Conservation (phyloP, 805 yeast genomes). For the Hanseniaspora vineae region DNA sequence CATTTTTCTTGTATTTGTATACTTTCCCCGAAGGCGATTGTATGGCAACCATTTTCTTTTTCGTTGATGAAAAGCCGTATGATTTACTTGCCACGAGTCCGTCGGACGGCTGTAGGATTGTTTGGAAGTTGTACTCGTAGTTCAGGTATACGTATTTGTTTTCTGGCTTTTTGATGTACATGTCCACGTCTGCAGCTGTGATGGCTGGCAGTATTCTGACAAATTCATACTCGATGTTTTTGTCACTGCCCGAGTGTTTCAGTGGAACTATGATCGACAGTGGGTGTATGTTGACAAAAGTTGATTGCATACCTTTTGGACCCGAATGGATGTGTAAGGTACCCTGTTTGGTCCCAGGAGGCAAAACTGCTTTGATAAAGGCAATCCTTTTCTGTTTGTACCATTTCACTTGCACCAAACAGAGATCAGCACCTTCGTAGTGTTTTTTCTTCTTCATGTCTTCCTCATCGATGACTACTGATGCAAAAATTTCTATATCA, state of each 20-base stretch:
- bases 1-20: slow-evolving; percentile 41
- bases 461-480: slow-evolving; percentile 31
- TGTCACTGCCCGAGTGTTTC: slow-evolving; percentile 49
- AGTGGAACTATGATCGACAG: slow-evolving; percentile 64
- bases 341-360: slow-evolving; percentile 57
- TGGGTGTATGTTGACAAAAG: slow-evolving; percentile 48
- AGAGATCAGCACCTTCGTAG: slow-evolving; percentile 27
- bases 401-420: slow-evolving; percentile 75
- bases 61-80: slow-evolving; percentile 17
- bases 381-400: slow-evolving; percentile 49
- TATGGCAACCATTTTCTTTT: slow-evolving; percentile 44
- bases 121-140: slow-evolving; percentile 50
- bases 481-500: slow-evolving; percentile 54
- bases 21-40: slow-evolving; percentile 81
- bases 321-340: slow-evolving; percentile 67
- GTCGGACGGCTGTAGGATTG: slow-evolving; percentile 49
- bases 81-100: slow-evolving; percentile 26
- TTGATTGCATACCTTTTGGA: slow-evolving; percentile 42
- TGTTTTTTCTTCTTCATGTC: slow-evolving; percentile 7
- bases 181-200: slow-evolving; percentile 53
- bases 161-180: slow-evolving; percentile 81
- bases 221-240: slow-evolving; percentile 45
- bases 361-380: slow-evolving; percentile 69
- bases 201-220: slow-evolving; percentile 64
- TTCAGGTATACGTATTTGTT: slow-evolving; percentile 43